phyloP scores from a whole-genome alignment of 2,329 filamentous ascomycete genomes.

The Ophiostoma australiae region DNA sequence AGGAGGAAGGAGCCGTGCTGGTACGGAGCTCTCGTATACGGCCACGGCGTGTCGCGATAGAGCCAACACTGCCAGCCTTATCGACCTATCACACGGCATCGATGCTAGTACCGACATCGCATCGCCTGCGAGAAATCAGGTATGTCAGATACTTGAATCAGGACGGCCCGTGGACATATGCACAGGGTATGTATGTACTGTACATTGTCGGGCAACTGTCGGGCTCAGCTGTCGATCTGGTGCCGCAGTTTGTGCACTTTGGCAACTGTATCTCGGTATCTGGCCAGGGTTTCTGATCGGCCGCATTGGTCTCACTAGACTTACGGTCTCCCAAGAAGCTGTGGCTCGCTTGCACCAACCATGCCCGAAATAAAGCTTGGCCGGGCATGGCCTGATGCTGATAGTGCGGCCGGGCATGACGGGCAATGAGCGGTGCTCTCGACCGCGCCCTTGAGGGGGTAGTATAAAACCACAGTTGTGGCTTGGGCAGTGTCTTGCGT shows the following conservation, averaged over 20 bases:
- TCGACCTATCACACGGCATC: not conserved
- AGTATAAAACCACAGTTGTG: too few relatives aligned
- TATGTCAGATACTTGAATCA: not conserved
- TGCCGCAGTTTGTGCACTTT: not conserved
- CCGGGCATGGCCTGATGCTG: not conserved
- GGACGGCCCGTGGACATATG: not conserved
- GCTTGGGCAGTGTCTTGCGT: not conserved
- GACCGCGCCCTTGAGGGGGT: not conserved
- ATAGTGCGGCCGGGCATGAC: not conserved
- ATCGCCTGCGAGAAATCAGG: too few relatives aligned
- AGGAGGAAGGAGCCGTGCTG: too few relatives aligned
- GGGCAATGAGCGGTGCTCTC: not conserved
- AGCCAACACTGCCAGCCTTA: not conserved
- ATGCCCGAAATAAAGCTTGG: not conserved
- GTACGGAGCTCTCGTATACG: too few relatives aligned
- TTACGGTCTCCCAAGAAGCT: not conserved
- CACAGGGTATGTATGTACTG: not conserved
- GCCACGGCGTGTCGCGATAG: too few relatives aligned
- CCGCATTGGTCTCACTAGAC: not conserved
- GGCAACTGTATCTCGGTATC: not conserved
- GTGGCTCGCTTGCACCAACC: not conserved
- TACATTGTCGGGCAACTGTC: not conserved
- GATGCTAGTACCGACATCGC: too few relatives aligned
- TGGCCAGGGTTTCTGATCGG: not conserved
- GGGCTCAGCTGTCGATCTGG: not conserved